Base-by-base conservation (phyloP, 2,329 filamentous ascomycete genomes). In the Talaromyces rugulosus region DNA sequence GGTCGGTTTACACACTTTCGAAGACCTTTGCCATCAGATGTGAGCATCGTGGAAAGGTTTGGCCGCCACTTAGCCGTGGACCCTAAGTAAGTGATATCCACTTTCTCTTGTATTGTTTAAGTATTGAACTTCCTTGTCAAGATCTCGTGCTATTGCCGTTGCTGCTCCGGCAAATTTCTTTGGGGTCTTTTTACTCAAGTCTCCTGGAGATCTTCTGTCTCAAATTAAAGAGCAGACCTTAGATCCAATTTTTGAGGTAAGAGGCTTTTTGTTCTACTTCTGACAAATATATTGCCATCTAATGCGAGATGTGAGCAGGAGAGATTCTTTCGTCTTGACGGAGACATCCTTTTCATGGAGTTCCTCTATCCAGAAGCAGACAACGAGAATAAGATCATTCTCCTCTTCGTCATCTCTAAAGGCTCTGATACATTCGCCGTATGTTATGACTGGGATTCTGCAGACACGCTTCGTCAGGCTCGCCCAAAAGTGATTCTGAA, bases 301-400 rank as follows among this genome's bases (percentile, higher is more conserved):
- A n/a, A 57, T 34, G 27, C 16, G 18, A 30, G 33, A 12, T 18
- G 6, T 23, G 28, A 27, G 36, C 58, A 82, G 79, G 80, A 82
- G 68, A 74, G 72, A n/a, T 80, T 79, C 56, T 78, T 81, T 63
- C 71, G 74, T 53, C 79, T 92, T 7, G 83, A 87, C 7, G 92
- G 91, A 0, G 81, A 88, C n/a, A 91, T 98, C 60, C 82, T 94
- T 68, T 90, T 91, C 67, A 88, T 97, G 81, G 89, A 92, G 27
- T 99, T 98, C 66, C 81, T 99, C 2, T 86, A 89, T 63, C 90
- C 92, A 7, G 82, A 82, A 9, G 76, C 83, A 0, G 83, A 86
- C 59, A 87, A 93, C 63, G 82, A 86, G 9, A 81, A 87, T 59
- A 87, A 88, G 67, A 85, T 96, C 51, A 88, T 96, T n/a, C 81